Conservation (phyloP, 192 early-diverging fungal genomes). For the Backusella circina region DNA sequence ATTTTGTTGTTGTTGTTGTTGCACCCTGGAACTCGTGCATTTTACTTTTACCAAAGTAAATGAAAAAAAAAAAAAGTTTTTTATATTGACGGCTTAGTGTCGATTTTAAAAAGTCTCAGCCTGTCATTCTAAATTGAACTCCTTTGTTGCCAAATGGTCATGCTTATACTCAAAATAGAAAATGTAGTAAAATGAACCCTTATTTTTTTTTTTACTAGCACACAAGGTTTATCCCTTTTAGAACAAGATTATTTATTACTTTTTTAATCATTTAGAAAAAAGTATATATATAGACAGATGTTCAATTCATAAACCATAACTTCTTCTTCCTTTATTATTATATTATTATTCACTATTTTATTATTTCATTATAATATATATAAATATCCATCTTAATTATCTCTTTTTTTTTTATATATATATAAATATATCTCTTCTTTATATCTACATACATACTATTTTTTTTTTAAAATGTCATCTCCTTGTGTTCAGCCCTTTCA, state of each 20-base stretch:
- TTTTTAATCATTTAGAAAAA: neutral
- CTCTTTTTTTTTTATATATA: no score
- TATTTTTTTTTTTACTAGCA: neutral
- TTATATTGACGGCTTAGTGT: constrained; percentile 11
- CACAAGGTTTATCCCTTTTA: neutral
- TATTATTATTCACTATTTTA: no score
- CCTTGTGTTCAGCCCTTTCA: neutral
- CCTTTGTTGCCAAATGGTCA: constrained; percentile 4
- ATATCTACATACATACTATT: no score
- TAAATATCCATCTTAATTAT: neutral
- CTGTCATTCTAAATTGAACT: constrained; percentile 15
- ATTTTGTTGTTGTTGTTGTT: constrained; percentile 1
- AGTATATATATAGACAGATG: neutral
- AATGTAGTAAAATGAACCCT: constrained; percentile 1
- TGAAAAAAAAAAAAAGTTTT: neutral
- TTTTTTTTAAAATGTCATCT: constrained; percentile 2
- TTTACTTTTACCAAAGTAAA: neutral
- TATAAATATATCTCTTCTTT: neutral
- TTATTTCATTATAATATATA: neutral
- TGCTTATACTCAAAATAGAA: neutral
- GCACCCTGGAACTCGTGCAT: constrained; percentile 5
- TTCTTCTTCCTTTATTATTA: neutral
- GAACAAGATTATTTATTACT: neutral
- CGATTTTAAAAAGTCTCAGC: neutral
- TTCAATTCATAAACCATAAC: neutral